Conservation (phyloP, 495 filamentous ascomycete genomes). For the Aspergillus baeticus region DNA sequence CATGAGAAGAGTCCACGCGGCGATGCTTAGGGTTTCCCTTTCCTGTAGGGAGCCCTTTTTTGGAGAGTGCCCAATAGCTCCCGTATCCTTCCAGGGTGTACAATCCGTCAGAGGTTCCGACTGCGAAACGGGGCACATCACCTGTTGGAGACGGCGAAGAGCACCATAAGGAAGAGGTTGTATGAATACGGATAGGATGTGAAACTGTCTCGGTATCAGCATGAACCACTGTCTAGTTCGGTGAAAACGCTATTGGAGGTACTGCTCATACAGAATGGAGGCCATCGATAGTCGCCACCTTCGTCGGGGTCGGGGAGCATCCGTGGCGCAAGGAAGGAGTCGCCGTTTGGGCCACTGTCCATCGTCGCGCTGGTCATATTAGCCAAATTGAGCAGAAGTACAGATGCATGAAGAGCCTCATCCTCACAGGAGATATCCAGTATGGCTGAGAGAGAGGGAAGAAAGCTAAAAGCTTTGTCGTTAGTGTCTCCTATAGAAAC, state of each 20-base stretch:
- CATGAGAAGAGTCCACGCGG: constrained; percentile 28
- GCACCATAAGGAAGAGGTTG: constrained; percentile 34
- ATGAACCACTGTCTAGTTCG: constrained; percentile 1
- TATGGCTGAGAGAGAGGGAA: constrained; percentile 40
- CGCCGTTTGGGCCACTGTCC: constrained; percentile 37
- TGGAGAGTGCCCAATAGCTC: constrained; percentile 32
- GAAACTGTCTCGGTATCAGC: constrained; percentile 16
- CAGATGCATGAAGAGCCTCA: neutral
- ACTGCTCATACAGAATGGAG: constrained; percentile 25
- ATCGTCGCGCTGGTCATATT: constrained; percentile 35
- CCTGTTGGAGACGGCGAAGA: constrained; percentile 35
- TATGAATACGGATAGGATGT: constrained; percentile 31
- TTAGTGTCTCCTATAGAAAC: constrained; percentile 4
- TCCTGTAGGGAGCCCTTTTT: constrained; percentile 28
- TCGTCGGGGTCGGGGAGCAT: constrained; percentile 39
- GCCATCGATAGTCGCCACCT: constrained; percentile 33
- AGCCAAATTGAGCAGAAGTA: constrained; percentile 12
- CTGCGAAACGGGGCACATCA: constrained; percentile 32
- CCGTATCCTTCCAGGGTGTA: constrained; percentile 32
- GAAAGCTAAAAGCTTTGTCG: constrained; percentile 27
- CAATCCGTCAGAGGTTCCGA: constrained; percentile 43
- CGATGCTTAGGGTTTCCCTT: constrained; percentile 22
- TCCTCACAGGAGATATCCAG: constrained; percentile 38
- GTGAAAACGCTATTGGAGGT: neutral
- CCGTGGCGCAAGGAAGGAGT: constrained; percentile 34